Evolutionary conservation across 2,329 filamentous ascomycete species (phyloP), one percentile per base, ranked within the genome.

Genomic region (Calonectria pteridis): DNA sequence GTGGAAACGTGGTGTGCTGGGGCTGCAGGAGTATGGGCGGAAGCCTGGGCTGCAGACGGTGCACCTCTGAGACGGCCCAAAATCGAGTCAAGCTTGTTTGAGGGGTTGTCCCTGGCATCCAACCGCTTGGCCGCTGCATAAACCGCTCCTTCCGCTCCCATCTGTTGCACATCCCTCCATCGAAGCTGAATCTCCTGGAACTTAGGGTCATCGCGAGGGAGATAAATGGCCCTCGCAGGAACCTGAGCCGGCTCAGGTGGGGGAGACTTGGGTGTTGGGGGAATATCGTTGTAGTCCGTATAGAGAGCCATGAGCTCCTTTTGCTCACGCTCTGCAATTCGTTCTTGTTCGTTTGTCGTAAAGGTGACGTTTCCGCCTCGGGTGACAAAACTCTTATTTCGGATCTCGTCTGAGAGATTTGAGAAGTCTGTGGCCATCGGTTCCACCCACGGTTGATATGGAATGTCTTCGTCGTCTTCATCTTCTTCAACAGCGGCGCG

Each of bases 281-380:
- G 90, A 62, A 92, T 91, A 73, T 92, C 90, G 4, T 86, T 84
- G 1, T 84, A 78, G 62, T 88, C 87, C 2, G 87, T 87, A 77
- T 92, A 92, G 55, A 91, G 85, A n/a, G 86, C 89, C 88, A 93
- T 91, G 40, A 93, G 85, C 77, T 92, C 91, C 14, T 86, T 86
- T 59, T 87, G 88, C 79, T 93, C 91, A 31, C 91, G 89, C 59
- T 90, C 87, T 9, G 86, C 85, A 81, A 92, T 92, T 29, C 84
- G 81, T 73, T 88, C 86, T 76, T 91, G 89, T 81, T 93, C 89
- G 0, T 88, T 85, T 0, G 91, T 92, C 23, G 85, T 83, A 40
- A 93, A 87, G 0, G 83, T 79, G 31, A 88, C 83, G 6, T 83
- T 80, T 31, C 92, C 91, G 18, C 90, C 91, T 55, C 90, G 86